Evolutionary conservation across 176 grass and related monocot genomes (phyloP), one percentile per base, ranked within the genome.

Genomic region (Phyllostachys edulis): DNA sequence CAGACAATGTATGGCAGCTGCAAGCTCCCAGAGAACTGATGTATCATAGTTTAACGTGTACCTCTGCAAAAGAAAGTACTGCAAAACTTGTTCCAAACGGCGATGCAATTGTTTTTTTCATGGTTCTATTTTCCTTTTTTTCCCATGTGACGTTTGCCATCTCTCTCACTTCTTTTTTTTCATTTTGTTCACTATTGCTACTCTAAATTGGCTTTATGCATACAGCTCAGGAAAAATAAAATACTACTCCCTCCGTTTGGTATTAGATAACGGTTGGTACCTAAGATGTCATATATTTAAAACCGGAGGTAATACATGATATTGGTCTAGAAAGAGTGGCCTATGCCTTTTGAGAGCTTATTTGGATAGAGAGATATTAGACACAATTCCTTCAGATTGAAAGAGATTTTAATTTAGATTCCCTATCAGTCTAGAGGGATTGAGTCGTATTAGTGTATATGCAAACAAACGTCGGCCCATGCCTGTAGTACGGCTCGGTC

Each of bases 1-100:
- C 1, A 89, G 71, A 66, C 42, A 44, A 66, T 54, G 47, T 71
- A 62, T 51, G 77, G 47, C 68, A 71, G 71, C 40, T 78, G 50
- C 46, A 45, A 77, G 37, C 72, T 71, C 38, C 76, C 45, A 55
- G 13, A 55, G 44, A 62, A 16, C 57, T 65, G 66, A 44, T 59
- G 24, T 24, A 24, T 67, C 5, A 24, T 69, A 77, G 62, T 57
- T 45, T 34, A 34, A 27, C 20, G 13, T 77, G 17, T 7, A 49
- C 41, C 9, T 47, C 74, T 46, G 17, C 27, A 37, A 71, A 45
- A 45, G 24, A 51, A 17, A 29, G 3, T 14, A 83, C 0, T 38
- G 12, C 55, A 73, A 73, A 63, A 63, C 27, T 23, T 32, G 1
- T 73, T 47, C 40, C 26, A 47, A 61, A 9, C 27, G 9, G 46